Base-by-base conservation (phyloP, 331 rosid species). In the Quercus phellos region DNA sequence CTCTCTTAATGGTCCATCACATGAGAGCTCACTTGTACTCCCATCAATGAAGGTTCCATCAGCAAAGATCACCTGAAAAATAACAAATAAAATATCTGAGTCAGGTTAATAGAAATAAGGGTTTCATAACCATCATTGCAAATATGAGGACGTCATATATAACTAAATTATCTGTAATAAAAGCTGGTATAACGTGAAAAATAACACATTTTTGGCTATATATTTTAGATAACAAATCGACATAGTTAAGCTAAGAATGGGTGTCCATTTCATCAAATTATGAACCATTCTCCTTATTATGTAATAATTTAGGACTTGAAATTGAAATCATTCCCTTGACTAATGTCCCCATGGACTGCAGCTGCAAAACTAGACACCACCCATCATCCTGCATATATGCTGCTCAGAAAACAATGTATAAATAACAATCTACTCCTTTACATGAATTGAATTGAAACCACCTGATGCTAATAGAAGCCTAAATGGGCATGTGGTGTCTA, bases 1-100 rank as follows among this genome's bases (percentile, higher is more conserved):
- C 50, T 89, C 97, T 76, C 98, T 86, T 21, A 94, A 85, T 12
- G 98, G 98, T 74, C 98, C 98, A 84, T 94, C 98, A 6, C 98
- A 94, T 54, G 98, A 94, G 81, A 94, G 97, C 86, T 94, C 97
- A 85, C 97, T 92, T 34, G 98, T 94, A 81, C 98, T 94, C 38
- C 98, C 98, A 76, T 92, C 96, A 38, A 92, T 85, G 79, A 94
- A 94, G 79, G 98, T 94, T 71, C 97, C 97, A 84, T 94, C 97
- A 12, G 98, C 98, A 79, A 94, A 94, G 66, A 94, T 94, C 75
- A 92, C 98, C 98, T 94, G 85, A 51, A 74, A 84, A 78, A 79
- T 50, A 76, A 46, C 24, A 19, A 18, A 80, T n/a, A 73, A 24
- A 71, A n/a, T 46, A 64, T 58, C 5, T 54, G 35, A 18, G 7